Evolutionary conservation across 441 rosid genomes (phyloP), one percentile per base, ranked within the genome.

Genomic region (Brassica balearica): DNA sequence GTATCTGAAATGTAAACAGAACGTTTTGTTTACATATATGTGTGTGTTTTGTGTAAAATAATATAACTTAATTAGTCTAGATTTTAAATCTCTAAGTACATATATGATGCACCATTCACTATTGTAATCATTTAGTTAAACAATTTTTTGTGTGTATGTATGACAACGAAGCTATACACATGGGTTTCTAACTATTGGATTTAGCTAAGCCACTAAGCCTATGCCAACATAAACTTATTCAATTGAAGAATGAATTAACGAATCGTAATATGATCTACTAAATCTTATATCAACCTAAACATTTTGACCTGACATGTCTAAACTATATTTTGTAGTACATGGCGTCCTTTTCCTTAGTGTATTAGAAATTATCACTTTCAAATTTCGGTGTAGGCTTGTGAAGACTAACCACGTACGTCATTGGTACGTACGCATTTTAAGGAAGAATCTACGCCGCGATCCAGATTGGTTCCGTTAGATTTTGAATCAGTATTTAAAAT

Each of bases 321-420:
- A 78, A 23, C 61, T 8, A 68, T 23, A 62, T 22, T 15, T 23
- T 67, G 15, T 68, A 14, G 63, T 15, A 64, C 58, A 20, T 41
- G 43, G 1, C 68, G 77, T 78, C 72, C 11, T 41, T 65, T 68
- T 73, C 43, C 22, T 66, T 65, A 74, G 15, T 63, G 56, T 61
- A 58, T 9, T 64, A 64, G 58, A 80, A 48, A 75, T 68, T 34
- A 65, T 71, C 76, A 58, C 76, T 70, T 75, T 75, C 79, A 32
- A 65, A 48, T 65, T 74, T 56, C 48, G 19, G 22, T 74, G 82
- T 70, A 58, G 65, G 69, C 65, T 80, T 15, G 65, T 59, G 64
- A 75, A 75, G 82, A 70, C 51, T 56, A 72, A 80, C 69, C 76
- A 70, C 76, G 46, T 70, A 70, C 79, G 61, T 69, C 64, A 69